phyloP scores from a whole-genome alignment of 163 green algal genomes.

The Scenedesmus sp. region DNA sequence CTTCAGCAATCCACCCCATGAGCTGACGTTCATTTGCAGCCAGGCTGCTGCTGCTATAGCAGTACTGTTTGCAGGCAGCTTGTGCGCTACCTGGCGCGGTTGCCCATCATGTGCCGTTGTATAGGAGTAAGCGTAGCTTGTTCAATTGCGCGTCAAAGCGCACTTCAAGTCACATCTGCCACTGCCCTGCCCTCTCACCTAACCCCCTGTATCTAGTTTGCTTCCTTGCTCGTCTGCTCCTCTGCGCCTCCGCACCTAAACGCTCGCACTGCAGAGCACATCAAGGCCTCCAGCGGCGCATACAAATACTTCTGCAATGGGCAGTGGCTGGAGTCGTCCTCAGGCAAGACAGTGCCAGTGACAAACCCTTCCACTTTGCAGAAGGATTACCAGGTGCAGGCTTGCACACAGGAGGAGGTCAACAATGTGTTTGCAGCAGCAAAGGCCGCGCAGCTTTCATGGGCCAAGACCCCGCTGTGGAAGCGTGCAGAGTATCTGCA shows the following conservation, averaged over 20 bases:
- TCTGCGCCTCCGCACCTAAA: not conserved
- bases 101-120: not conserved
- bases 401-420: slow-evolving; percentile 94
- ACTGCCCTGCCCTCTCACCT: not conserved
- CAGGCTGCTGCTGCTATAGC: not conserved
- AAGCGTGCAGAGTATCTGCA: slow-evolving; percentile 91
- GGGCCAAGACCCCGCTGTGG: slow-evolving; percentile 91
- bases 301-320: slow-evolving; percentile 90
- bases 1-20: not conserved
- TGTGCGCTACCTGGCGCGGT: not conserved
- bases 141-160: not conserved
- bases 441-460: slow-evolving; percentile 87
- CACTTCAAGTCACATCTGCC: not conserved
- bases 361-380: slow-evolving; percentile 84
- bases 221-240: too few relatives aligned
- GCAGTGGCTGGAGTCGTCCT: slow-evolving; percentile 84
- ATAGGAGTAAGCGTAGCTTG: not conserved
- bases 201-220: not conserved
- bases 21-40: not conserved
- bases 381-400: slow-evolving; percentile 85
- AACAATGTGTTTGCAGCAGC: slow-evolving; percentile 86
- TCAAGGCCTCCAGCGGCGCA: slow-evolving; percentile 59
- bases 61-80: not conserved
- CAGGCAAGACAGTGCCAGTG: slow-evolving; percentile 79
- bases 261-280: slow-evolving; percentile 64